These are phyloP conservation scores for Orbilia oligospora DNA, from an alignment of 2,329 filamentous ascomycete species.

Conservation along the genomic window DNA sequence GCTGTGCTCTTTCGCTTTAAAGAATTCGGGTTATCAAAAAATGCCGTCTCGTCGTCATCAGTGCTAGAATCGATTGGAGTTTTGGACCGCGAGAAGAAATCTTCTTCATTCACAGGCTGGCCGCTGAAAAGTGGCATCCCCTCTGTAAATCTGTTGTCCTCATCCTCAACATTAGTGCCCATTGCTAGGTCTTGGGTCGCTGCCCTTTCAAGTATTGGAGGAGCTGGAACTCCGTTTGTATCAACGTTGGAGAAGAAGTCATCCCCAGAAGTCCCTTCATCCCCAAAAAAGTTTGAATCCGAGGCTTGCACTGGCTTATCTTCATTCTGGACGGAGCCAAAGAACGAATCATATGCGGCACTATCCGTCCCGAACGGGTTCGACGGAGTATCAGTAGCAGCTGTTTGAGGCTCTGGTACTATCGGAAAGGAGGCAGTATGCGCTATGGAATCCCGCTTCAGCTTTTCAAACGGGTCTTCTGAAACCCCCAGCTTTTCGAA, in stretches of 20 bases:
- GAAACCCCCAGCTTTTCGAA: slow-evolving; percentile 14
- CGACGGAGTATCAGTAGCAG: slow-evolving; percentile 2
- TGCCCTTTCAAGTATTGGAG: slow-evolving; percentile 37
- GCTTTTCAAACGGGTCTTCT: slow-evolving; percentile 45
- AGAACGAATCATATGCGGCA: slow-evolving; percentile 41
- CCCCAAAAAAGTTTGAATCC: slow-evolving; percentile 55
- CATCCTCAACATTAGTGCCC: slow-evolving; percentile 34
- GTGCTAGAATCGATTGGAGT: slow-evolving; percentile 49
- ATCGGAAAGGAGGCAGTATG: slow-evolving; percentile 51
- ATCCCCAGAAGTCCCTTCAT: slow-evolving; percentile 37
- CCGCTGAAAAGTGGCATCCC: slow-evolving; percentile 59
- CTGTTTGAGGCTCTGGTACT: slow-evolving; percentile 42
- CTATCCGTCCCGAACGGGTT: slow-evolving; percentile 54
- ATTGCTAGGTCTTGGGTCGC: slow-evolving; percentile 48
- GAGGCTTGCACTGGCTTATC: slow-evolving; percentile 47
- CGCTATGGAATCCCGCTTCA: slow-evolving; percentile 39
- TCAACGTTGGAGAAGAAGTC: slow-evolving; percentile 46
- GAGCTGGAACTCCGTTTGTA: slow-evolving; percentile 8
- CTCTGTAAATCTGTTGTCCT: slow-evolving; percentile 44
- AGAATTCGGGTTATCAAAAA: slow-evolving; percentile 47
- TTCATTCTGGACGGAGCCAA: slow-evolving; percentile 11
- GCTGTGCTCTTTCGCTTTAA: slow-evolving; percentile 47
- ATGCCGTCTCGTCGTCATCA: slow-evolving; percentile 39
- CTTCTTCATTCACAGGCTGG: slow-evolving; percentile 47
- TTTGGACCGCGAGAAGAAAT: slow-evolving; percentile 59